Evolutionary conservation across 768 basidiomycete species (phyloP).

Genomic region (Leccinum arenicola): DNA sequence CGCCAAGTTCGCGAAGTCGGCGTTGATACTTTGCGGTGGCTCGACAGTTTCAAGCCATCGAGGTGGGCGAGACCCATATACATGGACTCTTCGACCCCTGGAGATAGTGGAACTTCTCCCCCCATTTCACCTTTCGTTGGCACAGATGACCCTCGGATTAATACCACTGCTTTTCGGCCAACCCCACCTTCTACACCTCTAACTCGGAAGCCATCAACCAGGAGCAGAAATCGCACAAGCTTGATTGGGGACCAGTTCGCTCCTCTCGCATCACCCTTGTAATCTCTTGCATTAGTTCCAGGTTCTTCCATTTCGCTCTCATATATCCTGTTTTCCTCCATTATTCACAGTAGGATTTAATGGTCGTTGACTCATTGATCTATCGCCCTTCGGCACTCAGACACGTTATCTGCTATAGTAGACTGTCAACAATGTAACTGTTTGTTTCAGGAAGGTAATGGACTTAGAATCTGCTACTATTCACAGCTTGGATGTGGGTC

Average conservation of each 20-base stretch:
- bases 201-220: conserved; percentile 61
- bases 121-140: conserved; percentile 34
- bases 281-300: not conserved
- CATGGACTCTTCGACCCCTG: conserved; percentile 34
- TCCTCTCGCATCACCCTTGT: conserved; percentile 17
- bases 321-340: not conserved
- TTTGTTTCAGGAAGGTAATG: not conserved
- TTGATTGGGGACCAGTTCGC: conserved; percentile 33
- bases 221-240: conserved; percentile 54
- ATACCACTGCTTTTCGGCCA: conserved; percentile 35
- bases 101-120: conserved; percentile 27
- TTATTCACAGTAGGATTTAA: not conserved
- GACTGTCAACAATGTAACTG: not conserved
- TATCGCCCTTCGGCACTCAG: not conserved
- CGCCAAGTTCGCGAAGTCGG: conserved; percentile 60
- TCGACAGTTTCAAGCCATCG: conserved; percentile 58
- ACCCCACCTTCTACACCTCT: conserved; percentile 46
- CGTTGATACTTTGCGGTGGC: conserved; percentile 59
- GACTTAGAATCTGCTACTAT: not conserved
- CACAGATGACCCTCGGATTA: conserved; percentile 31
- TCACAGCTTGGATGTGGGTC: not conserved
- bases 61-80: conserved; percentile 51
- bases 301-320: conserved; percentile 4
- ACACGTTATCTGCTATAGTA: conserved; percentile 8
- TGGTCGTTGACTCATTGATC: not conserved